Percentiles rank a stretch among this genome's conserved stretches.
Conservation (phyloP, 2,329 filamentous ascomycete genomes). For the Berkeleyomyces rouxiae region DNA sequence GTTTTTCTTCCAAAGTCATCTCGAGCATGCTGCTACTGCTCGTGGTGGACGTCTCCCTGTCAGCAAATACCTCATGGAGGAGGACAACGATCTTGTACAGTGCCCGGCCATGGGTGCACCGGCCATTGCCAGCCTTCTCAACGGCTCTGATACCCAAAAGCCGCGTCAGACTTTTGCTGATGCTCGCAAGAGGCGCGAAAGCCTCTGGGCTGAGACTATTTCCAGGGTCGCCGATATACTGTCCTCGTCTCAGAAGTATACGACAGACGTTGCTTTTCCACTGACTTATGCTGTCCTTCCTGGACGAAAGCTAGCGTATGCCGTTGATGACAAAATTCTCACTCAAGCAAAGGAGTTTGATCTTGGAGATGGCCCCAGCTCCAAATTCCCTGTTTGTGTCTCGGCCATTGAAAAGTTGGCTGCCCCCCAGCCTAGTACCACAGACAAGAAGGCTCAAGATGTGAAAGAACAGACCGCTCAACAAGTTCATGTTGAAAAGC, state of each 20-base stretch:
- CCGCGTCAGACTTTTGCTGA: background rate
- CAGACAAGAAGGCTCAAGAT: background rate
- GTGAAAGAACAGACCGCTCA: background rate
- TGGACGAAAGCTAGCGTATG: slow-evolving; percentile 8
- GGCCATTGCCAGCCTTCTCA: slow-evolving; percentile 2
- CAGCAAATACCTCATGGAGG: slow-evolving; percentile 12
- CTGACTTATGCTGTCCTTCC: slow-evolving; percentile 9
- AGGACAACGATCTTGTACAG: slow-evolving; percentile 13
- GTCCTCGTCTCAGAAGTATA: slow-evolving; percentile 8
- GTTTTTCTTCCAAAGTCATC: slow-evolving; percentile 9
- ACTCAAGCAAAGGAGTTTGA: slow-evolving; percentile 7
- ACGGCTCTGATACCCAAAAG: background rate
- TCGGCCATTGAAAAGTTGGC: slow-evolving; percentile 6
- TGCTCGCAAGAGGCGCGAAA: slow-evolving; percentile 1
- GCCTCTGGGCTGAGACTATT: slow-evolving; percentile 8
- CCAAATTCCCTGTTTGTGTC: slow-evolving; percentile 8
- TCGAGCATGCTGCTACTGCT: slow-evolving; percentile 4
- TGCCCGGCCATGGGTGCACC: slow-evolving; percentile 8
- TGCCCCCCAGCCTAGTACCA: background rate
- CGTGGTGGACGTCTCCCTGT: slow-evolving; percentile 5
- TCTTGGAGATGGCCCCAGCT: slow-evolving; percentile 5
- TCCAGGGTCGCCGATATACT: slow-evolving; percentile 10
- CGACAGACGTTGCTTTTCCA: slow-evolving; percentile 7
- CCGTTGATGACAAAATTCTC: slow-evolving; percentile 10
- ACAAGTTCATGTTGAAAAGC: background rate